Percentiles rank a stretch among this genome's conserved stretches.
Evolutionary conservation across 2,329 filamentous ascomycete genomes (phyloP).

Genomic region (Microdochium nivale): DNA sequence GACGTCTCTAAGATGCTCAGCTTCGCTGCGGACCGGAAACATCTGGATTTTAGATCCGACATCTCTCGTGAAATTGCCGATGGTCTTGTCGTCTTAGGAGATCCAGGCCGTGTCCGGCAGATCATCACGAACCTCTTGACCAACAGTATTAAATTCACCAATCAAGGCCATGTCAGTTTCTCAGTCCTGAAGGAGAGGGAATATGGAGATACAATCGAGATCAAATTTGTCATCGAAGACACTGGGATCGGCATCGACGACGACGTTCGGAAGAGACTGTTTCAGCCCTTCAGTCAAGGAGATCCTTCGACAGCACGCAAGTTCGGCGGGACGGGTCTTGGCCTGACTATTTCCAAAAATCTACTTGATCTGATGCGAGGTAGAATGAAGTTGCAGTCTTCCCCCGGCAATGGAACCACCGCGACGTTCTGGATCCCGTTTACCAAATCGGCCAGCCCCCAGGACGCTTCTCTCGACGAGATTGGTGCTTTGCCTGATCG

Average conservation of each 20-base stretch:
- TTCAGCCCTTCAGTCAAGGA: slow-evolving; percentile 75
- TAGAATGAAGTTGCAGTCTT: slow-evolving; percentile 61
- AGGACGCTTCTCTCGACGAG: slow-evolving; percentile 44
- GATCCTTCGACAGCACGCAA: slow-evolving; percentile 70
- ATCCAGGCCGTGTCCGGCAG: slow-evolving; percentile 75
- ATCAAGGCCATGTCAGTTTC: slow-evolving; percentile 59
- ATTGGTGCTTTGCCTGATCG: slow-evolving; percentile 59
- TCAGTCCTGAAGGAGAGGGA: slow-evolving; percentile 56
- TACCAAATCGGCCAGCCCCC: slow-evolving; percentile 52
- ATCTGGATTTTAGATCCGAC: slow-evolving; percentile 61
- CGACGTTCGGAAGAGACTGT: slow-evolving; percentile 62
- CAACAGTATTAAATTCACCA: slow-evolving; percentile 70
- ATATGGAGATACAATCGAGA: slow-evolving; percentile 53
- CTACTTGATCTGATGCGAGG: slow-evolving; percentile 73
- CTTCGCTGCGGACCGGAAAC: slow-evolving; percentile 75
- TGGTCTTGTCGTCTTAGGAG: slow-evolving; percentile 74
- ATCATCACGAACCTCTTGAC: slow-evolving; percentile 75
- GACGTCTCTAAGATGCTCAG: slow-evolving; percentile 84
- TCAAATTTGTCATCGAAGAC: slow-evolving; percentile 67
- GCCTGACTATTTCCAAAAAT: slow-evolving; percentile 74
- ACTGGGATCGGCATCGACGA: slow-evolving; percentile 78
- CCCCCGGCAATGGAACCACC: slow-evolving; percentile 59
- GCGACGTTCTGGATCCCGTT: slow-evolving; percentile 72
- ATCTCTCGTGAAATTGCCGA: slow-evolving; percentile 53
- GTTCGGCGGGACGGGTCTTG: slow-evolving; percentile 73